These are phyloP conservation scores for Scheffersomyces cryptocercus DNA, from an alignment of 1,139 yeast species.

Conservation along the genomic window DNA sequence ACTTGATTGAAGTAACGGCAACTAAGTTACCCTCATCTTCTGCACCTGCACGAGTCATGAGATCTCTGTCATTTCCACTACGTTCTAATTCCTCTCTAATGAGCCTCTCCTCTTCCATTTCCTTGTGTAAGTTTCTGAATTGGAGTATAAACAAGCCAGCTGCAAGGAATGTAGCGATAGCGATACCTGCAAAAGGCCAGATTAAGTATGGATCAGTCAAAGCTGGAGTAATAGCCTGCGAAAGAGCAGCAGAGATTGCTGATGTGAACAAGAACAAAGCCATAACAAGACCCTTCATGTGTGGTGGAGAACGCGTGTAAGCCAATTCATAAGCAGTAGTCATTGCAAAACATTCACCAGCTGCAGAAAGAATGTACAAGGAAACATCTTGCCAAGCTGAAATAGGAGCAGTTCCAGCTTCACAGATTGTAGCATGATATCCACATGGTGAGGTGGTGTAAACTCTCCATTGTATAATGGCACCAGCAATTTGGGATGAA, in stretches of 20 bases:
- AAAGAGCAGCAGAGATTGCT: conserved; percentile 13
- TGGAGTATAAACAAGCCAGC: conserved; percentile 6
- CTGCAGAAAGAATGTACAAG: conserved; percentile 10
- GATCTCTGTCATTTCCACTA: neutral
- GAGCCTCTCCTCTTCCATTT: conserved; percentile 9
- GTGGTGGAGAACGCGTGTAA: conserved; percentile 13
- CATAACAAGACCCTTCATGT: conserved; percentile 14
- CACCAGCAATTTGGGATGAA: conserved; percentile 11
- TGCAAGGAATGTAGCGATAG: conserved; percentile 7
- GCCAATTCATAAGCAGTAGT: conserved; percentile 12
- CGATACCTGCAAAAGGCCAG: conserved; percentile 11
- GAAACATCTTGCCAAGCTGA: conserved; percentile 10
- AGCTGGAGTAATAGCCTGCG: conserved; percentile 11
- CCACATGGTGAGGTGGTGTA: conserved; percentile 13
- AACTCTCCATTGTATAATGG: conserved; percentile 10
- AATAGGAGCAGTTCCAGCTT: conserved; percentile 4
- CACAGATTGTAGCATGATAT: conserved; percentile 9
- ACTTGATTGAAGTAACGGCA: neutral
- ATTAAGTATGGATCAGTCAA: conserved; percentile 12
- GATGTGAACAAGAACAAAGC: conserved; percentile 11
- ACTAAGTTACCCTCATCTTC: neutral
- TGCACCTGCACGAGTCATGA: neutral
- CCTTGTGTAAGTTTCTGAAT: conserved; percentile 10
- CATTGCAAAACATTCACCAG: conserved; percentile 12
- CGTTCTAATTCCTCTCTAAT: neutral